Base-by-base conservation (phyloP, 805 yeast species). In the Komagataella mondaviorum region DNA sequence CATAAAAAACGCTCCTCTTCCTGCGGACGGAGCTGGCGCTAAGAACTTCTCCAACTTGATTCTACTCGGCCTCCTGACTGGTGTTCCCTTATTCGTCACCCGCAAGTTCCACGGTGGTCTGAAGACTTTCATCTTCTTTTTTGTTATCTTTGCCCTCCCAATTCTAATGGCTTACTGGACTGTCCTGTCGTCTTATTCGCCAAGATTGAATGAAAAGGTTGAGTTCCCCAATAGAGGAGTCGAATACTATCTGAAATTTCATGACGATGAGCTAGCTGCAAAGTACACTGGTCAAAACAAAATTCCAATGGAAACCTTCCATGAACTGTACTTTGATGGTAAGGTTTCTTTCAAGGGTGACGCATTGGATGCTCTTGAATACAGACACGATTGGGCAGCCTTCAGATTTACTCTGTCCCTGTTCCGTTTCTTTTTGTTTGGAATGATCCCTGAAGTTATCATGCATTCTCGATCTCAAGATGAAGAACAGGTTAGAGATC, bases 401-500 rank as follows among this genome's bases (percentile, higher is more conserved):
- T 88, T 86, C 72, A 68, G 81, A 44, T 88, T 88, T 73, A 88
- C 96, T 47, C 60, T 78, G 54, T 71, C 86, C 36, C 74, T 88
- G 54, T 88, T 81, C 80, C 83, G 76, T 65, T 89, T 75, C 71
- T 89, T 88, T 72, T 68, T 88, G 57, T 76, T 87, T 49, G 95
- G 93, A 48, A 79, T 88, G 85, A 85, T 88, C 57, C 96, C 96
- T 47, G 96, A 88, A 71, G 95, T 88, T 53, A 84, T 88, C 60
- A 66, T 88, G 81, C 96, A 88, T 72, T 83, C 95, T 57, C 81
- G 88, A 65, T 85, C 95, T 18, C 96, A 88, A 72, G 96, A 89
- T 66, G 96, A 88, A 72, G 96, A 88, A 70, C 96, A 88, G 70
- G 96, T 88, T 52, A 81, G 96, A 69, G 96, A 85, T 62, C 96